Base-by-base conservation (phyloP, 371 early-diverging fungal species). In the Dichotomocladium elegans region DNA sequence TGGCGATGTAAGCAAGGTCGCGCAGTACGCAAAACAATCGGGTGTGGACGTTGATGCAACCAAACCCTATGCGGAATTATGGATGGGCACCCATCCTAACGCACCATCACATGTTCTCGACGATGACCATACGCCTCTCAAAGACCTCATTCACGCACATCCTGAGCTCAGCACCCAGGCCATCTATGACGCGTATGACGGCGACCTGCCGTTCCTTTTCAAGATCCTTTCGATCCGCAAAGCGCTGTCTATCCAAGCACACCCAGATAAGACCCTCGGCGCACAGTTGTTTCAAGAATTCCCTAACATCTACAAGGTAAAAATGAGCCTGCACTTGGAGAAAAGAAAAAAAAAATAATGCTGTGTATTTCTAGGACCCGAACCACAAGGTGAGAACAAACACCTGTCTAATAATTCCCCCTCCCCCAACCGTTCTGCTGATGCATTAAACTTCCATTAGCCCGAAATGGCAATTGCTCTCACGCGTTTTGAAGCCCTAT, bases 41-140 rank as follows among this genome's bases (percentile, higher is more conserved):
- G 77, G 83, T 6, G 67, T 68, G 19, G 66, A 61, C 14, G 52
- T 87, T 49, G 88, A 92, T 57, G 53, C 66, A 10, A 44, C 62
- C n/a, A 80, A 66, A 53, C 92, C 94, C 10, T 98, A 95, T 75
- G 91, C 98, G 5, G 98, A 98, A 90, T 79, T 98, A 14, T 96
- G 96, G 98, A 96, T 96, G 96, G 97, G 97, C 24, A 96, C 96
- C 4, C 99, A 98, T 68, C 91, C 93, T 7, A 95, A 88, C 70
- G 96, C 88, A 1, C 95, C 95, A 2, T 92, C 94, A 5, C 53
- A 55, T 15, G 48, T 80, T 41, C 47, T 70, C 51, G 58, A 72
- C 34, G 59, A 58, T 25, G 63, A 72, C 29, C 55, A 70, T 7
- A 66, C 63, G 1, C 77, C 85, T 9, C 79, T 91, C 25, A 79